Base-by-base conservation (phyloP, 1,139 yeast species). In the Meyerozyma athensensis region DNA sequence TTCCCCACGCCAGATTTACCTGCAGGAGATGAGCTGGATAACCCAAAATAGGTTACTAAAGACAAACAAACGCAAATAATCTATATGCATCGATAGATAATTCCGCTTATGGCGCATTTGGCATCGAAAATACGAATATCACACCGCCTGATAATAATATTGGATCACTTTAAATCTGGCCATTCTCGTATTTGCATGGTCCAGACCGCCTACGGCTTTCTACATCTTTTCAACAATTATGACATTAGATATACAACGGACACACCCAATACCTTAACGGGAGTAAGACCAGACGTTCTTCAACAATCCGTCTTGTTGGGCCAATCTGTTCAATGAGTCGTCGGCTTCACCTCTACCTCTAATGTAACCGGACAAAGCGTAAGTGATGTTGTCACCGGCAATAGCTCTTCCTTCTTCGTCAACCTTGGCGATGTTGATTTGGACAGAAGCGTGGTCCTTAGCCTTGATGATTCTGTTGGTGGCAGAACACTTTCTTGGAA, bases 401-500 rank as follows among this genome's bases (percentile, higher is more conserved):
- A 92, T 78, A 60, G 95, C 95, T 71, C 86, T 90, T 60, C 99
- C 99, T 66, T 85, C 84, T 68, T 81, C 96, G 69, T 92, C 97
- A 43, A 70, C 71, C 56, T 69, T 68, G 52, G 76, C 76, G 50
- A 70, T 65, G 70, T 61, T 67, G 59, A 70, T 67, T 61, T 92
- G 98, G 61, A 94, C 97, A 54, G 97, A 86, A 59, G 97, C 94
- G 74, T 92, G 98, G 78, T 92, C 99, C 82, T 92, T 90, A 67
- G 98, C 94, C 82, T 87, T 89, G 83, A 92, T 90, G 79, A 94
- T 89, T 81, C 97, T 90, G 97, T 89, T 90, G 78, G 98, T 89
- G 68, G 98, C 99, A 77, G 97, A 92, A 82, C 99, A 92, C 82
- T 92, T 92, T 86, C 98, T 87, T 81, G 99, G 99, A 77, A 92